Conservation (phyloP, 495 filamentous ascomycete species). For the Margaritispora aquatica region DNA sequence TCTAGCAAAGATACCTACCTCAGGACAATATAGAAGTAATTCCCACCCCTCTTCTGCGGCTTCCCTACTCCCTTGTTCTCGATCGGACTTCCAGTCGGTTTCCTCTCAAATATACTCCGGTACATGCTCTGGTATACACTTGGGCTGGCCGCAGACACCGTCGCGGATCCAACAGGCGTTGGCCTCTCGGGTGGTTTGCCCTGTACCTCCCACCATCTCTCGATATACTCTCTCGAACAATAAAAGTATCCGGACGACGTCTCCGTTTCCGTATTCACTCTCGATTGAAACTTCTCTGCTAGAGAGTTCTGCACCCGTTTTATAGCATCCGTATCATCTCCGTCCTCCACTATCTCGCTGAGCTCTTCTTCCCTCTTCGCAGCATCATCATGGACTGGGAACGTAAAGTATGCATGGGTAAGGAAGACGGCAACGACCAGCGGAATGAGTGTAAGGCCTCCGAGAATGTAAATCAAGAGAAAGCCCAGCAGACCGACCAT, state of each 20-base stretch:
- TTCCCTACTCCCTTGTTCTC: conserved; percentile 46
- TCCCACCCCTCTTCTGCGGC: conserved; percentile 65
- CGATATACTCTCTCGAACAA: conserved; percentile 86
- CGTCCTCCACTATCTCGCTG: conserved; percentile 38
- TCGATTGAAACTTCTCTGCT: conserved; percentile 44
- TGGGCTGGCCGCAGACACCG: conserved; percentile 65
- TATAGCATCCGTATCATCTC: conserved; percentile 41
- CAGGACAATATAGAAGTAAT: conserved; percentile 91
- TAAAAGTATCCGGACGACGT: conserved; percentile 92
- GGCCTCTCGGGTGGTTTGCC: conserved; percentile 86
- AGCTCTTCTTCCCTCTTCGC: conserved; percentile 3
- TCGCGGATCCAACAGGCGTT: conserved; percentile 67
- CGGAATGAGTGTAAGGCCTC: conserved; percentile 87
- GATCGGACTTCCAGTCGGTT: conserved; percentile 43
- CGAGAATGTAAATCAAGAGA: conserved; percentile 73
- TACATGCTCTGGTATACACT: conserved; percentile 99
- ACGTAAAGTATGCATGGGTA: conserved; percentile 61
- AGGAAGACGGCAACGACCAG: conserved; percentile 58
- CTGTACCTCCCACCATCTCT: conserved; percentile 66
- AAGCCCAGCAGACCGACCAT: conserved; percentile 69
- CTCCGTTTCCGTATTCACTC: conserved; percentile 59
- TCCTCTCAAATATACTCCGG: conserved; percentile 88
- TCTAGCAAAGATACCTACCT: no score
- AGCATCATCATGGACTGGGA: conserved; percentile 44
- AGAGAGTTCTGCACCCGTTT: conserved; percentile 36